phyloP scores from a whole-genome alignment of 73 alveolate species.

The Stentor roeselii region DNA sequence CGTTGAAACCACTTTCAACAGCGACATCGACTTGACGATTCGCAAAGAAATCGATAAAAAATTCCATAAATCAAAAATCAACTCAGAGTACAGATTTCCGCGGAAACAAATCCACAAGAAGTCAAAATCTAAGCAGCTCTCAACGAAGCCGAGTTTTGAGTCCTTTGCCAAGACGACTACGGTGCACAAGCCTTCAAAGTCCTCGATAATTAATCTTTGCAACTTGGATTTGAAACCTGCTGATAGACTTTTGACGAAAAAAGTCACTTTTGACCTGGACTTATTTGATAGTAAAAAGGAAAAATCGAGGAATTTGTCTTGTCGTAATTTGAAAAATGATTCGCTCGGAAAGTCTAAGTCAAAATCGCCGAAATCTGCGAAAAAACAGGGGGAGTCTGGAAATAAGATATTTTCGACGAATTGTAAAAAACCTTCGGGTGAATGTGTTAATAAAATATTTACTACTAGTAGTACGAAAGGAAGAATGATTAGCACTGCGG shows the following conservation, averaged over 20 bases:
- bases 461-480: background rate
- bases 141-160: background rate
- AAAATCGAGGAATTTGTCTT: background rate
- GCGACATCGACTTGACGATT: slow-evolving; percentile 22
- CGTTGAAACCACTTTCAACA: slow-evolving; percentile 26
- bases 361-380: background rate
- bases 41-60: slow-evolving; percentile 12
- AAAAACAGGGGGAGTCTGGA: background rate
- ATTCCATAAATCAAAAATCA: background rate
- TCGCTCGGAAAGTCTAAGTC: background rate
- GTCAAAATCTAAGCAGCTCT: background rate
- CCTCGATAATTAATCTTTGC: background rate
- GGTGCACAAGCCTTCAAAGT: background rate
- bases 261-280: background rate
- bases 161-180: background rate
- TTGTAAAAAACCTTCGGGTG: background rate
- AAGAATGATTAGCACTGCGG: background rate
- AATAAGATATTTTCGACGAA: background rate
- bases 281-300: background rate
- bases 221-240: background rate
- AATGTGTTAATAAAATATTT: too few relatives aligned
- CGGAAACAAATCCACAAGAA: background rate
- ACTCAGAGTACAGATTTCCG: slow-evolving; percentile 14
- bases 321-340: background rate
- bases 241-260: background rate